phyloP scores from a whole-genome alignment of 495 filamentous ascomycete genomes.

The Podospora conica region DNA sequence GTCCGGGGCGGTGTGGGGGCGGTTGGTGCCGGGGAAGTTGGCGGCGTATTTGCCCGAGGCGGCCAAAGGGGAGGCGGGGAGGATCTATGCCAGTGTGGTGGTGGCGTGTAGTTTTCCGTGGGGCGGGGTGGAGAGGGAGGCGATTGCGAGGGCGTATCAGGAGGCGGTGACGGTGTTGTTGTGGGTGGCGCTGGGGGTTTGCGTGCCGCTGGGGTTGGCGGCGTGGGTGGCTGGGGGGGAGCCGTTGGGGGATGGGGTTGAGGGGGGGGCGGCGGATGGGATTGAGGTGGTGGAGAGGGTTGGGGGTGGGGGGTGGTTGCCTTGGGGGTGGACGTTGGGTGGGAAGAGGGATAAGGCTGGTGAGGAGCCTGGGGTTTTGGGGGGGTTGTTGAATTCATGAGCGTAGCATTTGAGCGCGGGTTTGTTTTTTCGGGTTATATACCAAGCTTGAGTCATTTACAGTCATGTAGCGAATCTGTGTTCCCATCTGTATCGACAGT shows the following conservation, averaged over 20 bases:
- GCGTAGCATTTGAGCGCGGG: background rate
- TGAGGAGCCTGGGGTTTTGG: background rate
- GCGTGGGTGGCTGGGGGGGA: slow-evolving; percentile 44
- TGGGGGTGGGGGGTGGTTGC: background rate
- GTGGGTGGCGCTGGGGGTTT: slow-evolving; percentile 41
- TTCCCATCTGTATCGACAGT: background rate
- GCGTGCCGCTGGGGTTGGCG: slow-evolving; percentile 36
- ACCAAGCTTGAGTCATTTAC: background rate
- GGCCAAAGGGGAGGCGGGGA: slow-evolving; percentile 29
- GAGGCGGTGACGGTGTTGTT: slow-evolving; percentile 47
- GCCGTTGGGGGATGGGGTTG: slow-evolving; percentile 26
- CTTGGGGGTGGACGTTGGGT: background rate
- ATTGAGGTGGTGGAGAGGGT: background rate
- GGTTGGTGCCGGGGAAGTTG: slow-evolving; percentile 47
- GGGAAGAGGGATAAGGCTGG: background rate
- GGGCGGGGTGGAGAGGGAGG: slow-evolving; percentile 42
- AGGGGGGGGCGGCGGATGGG: slow-evolving; percentile 12
- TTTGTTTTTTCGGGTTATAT: background rate
- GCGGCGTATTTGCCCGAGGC: slow-evolving; percentile 48
- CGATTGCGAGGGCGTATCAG: slow-evolving; percentile 50
- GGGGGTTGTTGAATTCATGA: background rate
- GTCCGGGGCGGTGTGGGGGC: slow-evolving; percentile 58
- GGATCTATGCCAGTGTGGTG: slow-evolving; percentile 49
- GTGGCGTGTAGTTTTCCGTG: slow-evolving; percentile 46
- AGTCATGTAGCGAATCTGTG: background rate